Evolutionary conservation across 768 basidiomycete species (phyloP), one percentile per base, ranked within the genome.

Genomic region (Termitomyces sp.): DNA sequence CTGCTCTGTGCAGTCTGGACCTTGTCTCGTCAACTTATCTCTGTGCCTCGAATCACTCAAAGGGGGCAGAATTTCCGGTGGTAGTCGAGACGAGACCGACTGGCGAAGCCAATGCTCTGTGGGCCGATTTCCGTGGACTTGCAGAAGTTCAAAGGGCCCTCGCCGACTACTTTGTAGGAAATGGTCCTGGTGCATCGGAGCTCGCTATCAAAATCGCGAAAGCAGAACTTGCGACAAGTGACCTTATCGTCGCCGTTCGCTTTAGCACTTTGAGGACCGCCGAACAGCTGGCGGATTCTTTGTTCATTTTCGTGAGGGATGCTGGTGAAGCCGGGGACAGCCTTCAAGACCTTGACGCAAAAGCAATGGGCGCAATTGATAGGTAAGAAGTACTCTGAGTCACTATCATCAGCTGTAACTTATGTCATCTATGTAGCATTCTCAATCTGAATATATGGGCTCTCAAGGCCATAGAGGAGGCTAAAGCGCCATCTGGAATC

Each of bases 161-260:
- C n/a, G 74, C 82, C 55, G 78, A 78, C 39, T 67, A 75, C 55
- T 64, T 82, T 44, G 64, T 76, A 6, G 77, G 70, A 30, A 73
- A 76, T 49, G 68, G 73, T 0, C 69, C 72, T 0, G 76, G 78
- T 3, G 70, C 75, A 2, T 74, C 77, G 0, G 71, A 70, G n/a
- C 60, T 83, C n/a, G 75, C 78, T 2, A 65, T 79, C 21, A 74
- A 79, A 32, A 75, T 83, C 55, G 70, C 77, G 60, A 76, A 76
- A 64, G 76, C 81, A 25, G 79, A 83, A 53, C 77, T 83, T 68
- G 82, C 80, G 17, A 80, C 77, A 8, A 69, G 60, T 48, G 81
- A 84, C 56, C 73, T 84, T 28, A 63, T 74, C n/a, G 68, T 74
- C 17, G 68, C 82, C 27, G 78, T 84, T 16, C 71, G 71, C 30